phyloP scores from a whole-genome alignment of 2,329 filamentous ascomycete genomes.

The Aspergillus pseudonomiae region DNA sequence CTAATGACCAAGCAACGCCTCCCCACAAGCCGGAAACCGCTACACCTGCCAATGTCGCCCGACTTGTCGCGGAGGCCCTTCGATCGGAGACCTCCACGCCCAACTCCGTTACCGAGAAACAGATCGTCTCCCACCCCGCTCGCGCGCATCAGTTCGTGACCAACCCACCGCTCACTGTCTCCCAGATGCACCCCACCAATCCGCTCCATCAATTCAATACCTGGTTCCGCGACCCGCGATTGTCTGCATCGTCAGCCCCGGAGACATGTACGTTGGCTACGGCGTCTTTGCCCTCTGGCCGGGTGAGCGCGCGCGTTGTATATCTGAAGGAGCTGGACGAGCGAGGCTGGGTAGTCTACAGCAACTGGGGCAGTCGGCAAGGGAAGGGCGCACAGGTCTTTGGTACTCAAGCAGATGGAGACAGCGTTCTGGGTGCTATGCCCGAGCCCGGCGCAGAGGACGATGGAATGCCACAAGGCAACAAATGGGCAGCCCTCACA shows the following conservation, averaged over 20 bases:
- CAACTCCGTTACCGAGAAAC: conserved; percentile 34
- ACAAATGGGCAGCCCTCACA: conserved; percentile 78
- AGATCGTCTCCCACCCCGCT: conserved; percentile 41
- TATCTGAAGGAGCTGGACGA: conserved; percentile 94
- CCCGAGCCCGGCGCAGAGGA: conserved; percentile 57
- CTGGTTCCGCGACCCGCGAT: conserved; percentile 80
- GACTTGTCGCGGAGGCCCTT: conserved; percentile 23
- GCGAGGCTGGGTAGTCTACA: conserved; percentile 85
- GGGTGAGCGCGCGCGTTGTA: conserved; percentile 81
- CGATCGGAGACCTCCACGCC: conserved; percentile 42
- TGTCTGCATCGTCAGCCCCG: conserved; percentile 67
- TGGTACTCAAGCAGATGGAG: conserved; percentile 22
- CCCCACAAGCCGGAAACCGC: conserved; percentile 17
- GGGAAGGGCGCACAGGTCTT: conserved; percentile 48
- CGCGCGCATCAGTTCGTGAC: conserved; percentile 48
- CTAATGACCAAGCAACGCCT: conserved; percentile 19
- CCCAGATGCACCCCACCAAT: conserved; percentile 45
- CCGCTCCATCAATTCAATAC: conserved; percentile 84
- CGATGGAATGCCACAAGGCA: conserved; percentile 45
- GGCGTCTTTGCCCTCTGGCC: conserved; percentile 77
- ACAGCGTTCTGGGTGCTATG: conserved; percentile 54
- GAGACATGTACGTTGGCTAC: conserved; percentile 90
- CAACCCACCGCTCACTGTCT: conserved; percentile 46
- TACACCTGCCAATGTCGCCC: conserved; percentile 14
- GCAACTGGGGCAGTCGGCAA: conserved; percentile 78